Conservation (phyloP, 805 yeast species). For the Wickerhamomyces chaumierensis region DNA sequence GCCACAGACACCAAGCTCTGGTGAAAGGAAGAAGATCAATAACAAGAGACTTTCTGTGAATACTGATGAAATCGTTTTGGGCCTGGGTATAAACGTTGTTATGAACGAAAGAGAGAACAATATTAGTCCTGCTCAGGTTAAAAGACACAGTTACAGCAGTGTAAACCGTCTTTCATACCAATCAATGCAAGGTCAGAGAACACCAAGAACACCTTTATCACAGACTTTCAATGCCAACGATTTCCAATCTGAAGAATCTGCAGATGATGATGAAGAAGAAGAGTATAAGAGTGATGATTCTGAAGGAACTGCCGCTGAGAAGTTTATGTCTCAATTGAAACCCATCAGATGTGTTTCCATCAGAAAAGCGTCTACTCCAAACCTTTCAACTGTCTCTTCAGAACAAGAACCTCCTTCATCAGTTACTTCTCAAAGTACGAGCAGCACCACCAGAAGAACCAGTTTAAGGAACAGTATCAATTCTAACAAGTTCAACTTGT, state of each 20-base stretch:
- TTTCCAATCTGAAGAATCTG: not conserved
- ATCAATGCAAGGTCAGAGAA: not conserved
- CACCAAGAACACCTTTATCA: not conserved
- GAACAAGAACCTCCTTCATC: not conserved
- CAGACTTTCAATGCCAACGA: not conserved
- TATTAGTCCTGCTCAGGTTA: not conserved
- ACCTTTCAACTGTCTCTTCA: conserved; percentile 1
- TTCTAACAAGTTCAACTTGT: not conserved
- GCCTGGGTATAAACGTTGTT: not conserved
- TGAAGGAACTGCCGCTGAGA: not conserved
- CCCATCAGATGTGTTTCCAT: conserved; percentile 12
- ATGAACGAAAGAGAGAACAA: too few relatives aligned
- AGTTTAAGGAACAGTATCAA: not conserved
- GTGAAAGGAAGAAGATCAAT: not conserved
- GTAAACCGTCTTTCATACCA: not conserved
- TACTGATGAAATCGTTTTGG: not conserved
- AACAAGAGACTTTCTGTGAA: not conserved
- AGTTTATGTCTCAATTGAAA: conserved; percentile 3
- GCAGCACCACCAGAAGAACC: not conserved
- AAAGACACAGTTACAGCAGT: not conserved
- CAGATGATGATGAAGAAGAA: not conserved
- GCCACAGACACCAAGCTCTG: not conserved
- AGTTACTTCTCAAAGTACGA: not conserved
- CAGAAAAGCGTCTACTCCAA: not conserved
- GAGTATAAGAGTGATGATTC: not conserved